Evolutionary conservation across 805 yeast genomes (phyloP), one percentile per base, ranked within the genome.

Genomic region (Cyberlindnera xylosilytica): DNA sequence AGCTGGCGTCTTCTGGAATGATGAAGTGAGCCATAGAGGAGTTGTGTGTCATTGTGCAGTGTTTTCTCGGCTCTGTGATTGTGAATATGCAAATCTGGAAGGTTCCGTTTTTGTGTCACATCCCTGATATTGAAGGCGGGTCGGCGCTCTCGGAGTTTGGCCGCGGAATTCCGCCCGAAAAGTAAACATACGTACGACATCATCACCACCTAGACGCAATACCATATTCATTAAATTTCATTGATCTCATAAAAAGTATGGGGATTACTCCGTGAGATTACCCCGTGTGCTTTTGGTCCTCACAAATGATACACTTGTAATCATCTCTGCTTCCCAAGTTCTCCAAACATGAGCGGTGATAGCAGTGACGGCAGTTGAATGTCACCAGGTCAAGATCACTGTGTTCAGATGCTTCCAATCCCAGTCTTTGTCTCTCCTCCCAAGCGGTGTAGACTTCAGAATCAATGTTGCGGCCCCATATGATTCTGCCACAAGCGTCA

Each of bases 401-500:
- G 20, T 24, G 36, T n/a, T n/a, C n/a, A n/a, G n/a, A 16, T 24
- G n/a, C 43, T 35, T 34, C 30, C 9, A 29, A 11, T 20, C 34
- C 5, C 20, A 45, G 47, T 41, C 65, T 60, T 9, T 63, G 53
- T 42, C 46, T 55, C 20, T 69, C 67, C 53, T 78, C 83, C 90
- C 90, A 84, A 4, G 73, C 66, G 33, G 70, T 69, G 40, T 75
- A 74, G 30, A 74, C 68, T 8, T 64, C 68, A 2, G 76, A 65
- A 19, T 71, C 65, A 2, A 84, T 57, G 2, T 78, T 77, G 2
- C 76, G 60, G 0, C 97, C 96, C 80, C 89, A 82, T 26, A 89
- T 64, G 17, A 66, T 66, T 47, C 79, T 79, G 1, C 87, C 90
- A 61, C 97, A 90, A 0, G 83, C 76, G 27, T 83, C 83, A 60